A percentile compares a stretch with the other conserved stretches of the same genome.
These are phyloP conservation scores for Neurospora sp. DNA, from an alignment of 495 filamentous ascomycete species.

Conservation along the genomic window DNA sequence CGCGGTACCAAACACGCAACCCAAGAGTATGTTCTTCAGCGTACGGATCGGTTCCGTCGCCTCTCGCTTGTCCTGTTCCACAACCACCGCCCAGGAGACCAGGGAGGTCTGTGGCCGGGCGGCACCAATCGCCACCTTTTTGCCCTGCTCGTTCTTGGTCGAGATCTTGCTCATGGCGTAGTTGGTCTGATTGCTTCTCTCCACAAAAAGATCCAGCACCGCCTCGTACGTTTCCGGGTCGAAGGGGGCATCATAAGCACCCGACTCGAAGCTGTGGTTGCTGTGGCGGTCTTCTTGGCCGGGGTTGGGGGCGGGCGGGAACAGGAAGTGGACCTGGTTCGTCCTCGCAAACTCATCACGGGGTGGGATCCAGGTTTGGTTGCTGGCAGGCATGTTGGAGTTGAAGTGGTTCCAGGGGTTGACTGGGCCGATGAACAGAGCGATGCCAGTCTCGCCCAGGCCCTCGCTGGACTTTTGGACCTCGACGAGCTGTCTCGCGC, in stretches of 20 bases:
- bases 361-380: slow-evolving; percentile 22
- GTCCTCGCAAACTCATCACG: slow-evolving; percentile 25
- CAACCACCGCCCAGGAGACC: slow-evolving; percentile 69
- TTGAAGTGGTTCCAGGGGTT: slow-evolving; percentile 56
- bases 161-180: slow-evolving; percentile 56
- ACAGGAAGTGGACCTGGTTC: slow-evolving; percentile 32
- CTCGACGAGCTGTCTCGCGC: slow-evolving; percentile 46
- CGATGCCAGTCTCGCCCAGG: slow-evolving; percentile 53
- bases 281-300: slow-evolving; percentile 38
- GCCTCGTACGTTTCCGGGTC: slow-evolving; percentile 45
- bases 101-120: slow-evolving; percentile 53
- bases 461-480: slow-evolving; percentile 55
- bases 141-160: slow-evolving; percentile 57
- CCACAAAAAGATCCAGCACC: slow-evolving; percentile 42
- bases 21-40: slow-evolving; percentile 66
- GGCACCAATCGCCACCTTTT: slow-evolving; percentile 58
- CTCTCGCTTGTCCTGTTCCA: slow-evolving; percentile 65
- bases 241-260: slow-evolving; percentile 42
- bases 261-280: slow-evolving; percentile 28
- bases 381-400: slow-evolving; percentile 23
- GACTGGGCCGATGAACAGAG: slow-evolving; percentile 57
- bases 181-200: slow-evolving; percentile 35
- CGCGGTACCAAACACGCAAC: slow-evolving; percentile 73
- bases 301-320: slow-evolving; percentile 29
- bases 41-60: slow-evolving; percentile 64